These are phyloP conservation scores for Rhynchosporium secalis DNA, from an alignment of 2,329 filamentous ascomycete genomes.

Conservation along the genomic window DNA sequence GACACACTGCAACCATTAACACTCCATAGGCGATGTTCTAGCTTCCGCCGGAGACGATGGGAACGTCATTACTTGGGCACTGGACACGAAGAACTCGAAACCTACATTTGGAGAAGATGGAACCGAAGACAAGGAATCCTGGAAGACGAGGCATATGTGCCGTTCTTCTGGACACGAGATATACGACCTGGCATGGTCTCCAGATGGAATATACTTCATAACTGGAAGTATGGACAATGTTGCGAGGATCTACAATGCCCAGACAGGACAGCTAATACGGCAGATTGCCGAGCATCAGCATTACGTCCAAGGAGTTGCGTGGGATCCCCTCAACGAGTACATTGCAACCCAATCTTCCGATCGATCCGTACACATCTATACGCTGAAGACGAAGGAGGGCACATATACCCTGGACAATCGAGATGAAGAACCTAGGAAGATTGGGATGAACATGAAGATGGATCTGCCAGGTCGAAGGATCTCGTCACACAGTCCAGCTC, in stretches of 20 bases:
- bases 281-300: slow-evolving; percentile 98
- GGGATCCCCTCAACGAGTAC: slow-evolving; percentile 98
- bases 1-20: slow-evolving; percentile 14
- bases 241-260: slow-evolving; percentile 92
- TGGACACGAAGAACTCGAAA: slow-evolving; percentile 68
- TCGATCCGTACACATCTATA: slow-evolving; percentile 96
- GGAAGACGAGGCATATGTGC: slow-evolving; percentile 98
- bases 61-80: slow-evolving; percentile 95
- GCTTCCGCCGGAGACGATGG: slow-evolving; percentile 96
- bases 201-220: slow-evolving; percentile 94
- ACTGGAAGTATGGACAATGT: slow-evolving; percentile 99
- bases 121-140: slow-evolving; percentile 92
- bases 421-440: slow-evolving; percentile 65
- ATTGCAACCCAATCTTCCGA: slow-evolving; percentile 98
- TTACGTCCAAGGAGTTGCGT: slow-evolving; percentile 96
- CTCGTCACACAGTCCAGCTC: slow-evolving; percentile 88
- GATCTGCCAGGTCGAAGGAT: slow-evolving; percentile 90
- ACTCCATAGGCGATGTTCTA: slow-evolving; percentile 74
- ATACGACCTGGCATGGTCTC: slow-evolving; percentile 97
- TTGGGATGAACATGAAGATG: slow-evolving; percentile 77
- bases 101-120: slow-evolving; percentile 76
- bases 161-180: slow-evolving; percentile 93
- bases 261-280: slow-evolving; percentile 76
- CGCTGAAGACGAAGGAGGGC: slow-evolving; percentile 91
- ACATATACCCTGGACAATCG: slow-evolving; percentile 76